These are phyloP conservation scores for Zygoascus biomembranicola DNA, from an alignment of 805 yeast genomes.

Conservation along the genomic window DNA sequence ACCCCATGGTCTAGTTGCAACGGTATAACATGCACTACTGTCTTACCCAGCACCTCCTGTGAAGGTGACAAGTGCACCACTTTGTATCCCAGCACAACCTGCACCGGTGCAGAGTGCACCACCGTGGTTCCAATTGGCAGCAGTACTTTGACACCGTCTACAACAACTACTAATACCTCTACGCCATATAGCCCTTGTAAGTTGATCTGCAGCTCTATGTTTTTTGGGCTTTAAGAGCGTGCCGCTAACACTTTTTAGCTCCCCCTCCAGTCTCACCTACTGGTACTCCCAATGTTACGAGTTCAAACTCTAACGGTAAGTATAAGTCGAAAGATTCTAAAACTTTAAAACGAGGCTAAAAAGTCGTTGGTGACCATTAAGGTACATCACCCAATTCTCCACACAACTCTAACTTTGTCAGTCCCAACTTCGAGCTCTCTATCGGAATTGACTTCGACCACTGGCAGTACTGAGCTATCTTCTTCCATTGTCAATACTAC, in stretches of 20 bases:
- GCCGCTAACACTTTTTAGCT: not conserved
- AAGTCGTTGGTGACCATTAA: not conserved
- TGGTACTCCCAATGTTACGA: not conserved
- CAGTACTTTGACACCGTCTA: not conserved
- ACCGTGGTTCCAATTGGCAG: not conserved
- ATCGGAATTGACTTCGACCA: not conserved
- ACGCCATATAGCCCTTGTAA: not conserved
- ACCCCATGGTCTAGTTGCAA: not conserved
- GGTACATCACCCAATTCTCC: too few species aligned
- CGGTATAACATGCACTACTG: not conserved
- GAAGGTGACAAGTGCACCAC: not conserved
- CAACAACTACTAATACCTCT: not conserved
- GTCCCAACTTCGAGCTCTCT: not conserved
- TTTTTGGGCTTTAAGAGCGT: not conserved
- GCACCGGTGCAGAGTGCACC: not conserved
- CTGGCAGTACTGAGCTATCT: not conserved
- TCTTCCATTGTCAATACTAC: not conserved
- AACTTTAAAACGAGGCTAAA: not conserved
- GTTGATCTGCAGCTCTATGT: not conserved
- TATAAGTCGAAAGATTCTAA: not conserved
- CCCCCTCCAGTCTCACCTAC: not conserved
- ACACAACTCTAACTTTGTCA: not conserved
- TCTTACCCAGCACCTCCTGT: not conserved
- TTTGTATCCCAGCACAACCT: not conserved
- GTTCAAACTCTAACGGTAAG: not conserved